Evolutionary conservation across 1,139 yeast genomes (phyloP), one percentile per base, ranked within the genome.

Genomic region (Hansenula sp.): DNA sequence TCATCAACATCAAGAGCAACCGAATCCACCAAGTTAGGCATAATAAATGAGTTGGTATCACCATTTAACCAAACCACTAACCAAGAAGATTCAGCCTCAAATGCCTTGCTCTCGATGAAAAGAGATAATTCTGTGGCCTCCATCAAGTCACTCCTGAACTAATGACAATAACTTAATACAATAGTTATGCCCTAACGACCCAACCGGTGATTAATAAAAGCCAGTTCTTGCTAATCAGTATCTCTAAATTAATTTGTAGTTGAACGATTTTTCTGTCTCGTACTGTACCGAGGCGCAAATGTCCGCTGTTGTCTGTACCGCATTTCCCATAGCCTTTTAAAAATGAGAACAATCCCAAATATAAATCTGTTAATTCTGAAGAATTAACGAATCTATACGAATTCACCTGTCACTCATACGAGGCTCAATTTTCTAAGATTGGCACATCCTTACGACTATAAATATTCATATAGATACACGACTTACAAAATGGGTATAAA

Each of bases 81-180:
- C 1, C 27, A 39, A 8, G 51, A 44, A 26, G 18, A 43, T 3
- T 39, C 41, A 11, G 75, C 77, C 4, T 64, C 73, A 1, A 65
- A 65, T 39, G 67, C 74, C 0, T 59, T 73, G 38, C 51, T 73
- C 37, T 61, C 72, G 2, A 61, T 73, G 51, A 60, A 75, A 38
- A 69, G 71, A 53, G 70, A 73, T 33, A 65, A 68, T 40, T 66
- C 68, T 29, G 73, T 50, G 3, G 39, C 54, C 17, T 50, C 52
- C 3, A 52, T 52, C 8, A 43, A 39, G 25, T 51, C 56, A 1
- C 29, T 52, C n/a, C 32, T 52, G 39, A 52, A 52, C 24, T 51
- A 30, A 31, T 20, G n/a, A 35, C 7, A 6, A 13, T 3, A 7
- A 10, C 11, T 27, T n/a, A 13, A 27, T 13, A n/a, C n/a, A n/a